Base-by-base conservation (phyloP, 2,329 filamentous ascomycete species). In the Alternaria conjuncta region DNA sequence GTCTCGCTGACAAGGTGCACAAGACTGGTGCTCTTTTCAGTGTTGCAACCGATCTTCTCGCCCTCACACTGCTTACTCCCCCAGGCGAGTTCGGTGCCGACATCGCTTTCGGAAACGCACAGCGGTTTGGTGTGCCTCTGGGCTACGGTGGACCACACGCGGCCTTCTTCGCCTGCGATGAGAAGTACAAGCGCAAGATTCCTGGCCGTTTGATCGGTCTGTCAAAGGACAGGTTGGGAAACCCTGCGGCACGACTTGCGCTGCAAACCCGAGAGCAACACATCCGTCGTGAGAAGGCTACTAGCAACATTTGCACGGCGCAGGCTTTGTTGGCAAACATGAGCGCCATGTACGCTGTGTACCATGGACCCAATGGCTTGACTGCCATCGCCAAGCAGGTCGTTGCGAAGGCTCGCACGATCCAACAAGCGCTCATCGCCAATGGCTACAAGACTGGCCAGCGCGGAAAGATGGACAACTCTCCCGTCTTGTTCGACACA, bases 281-380 rank as follows among this genome's bases (percentile, higher is more conserved):
- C 79, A 97, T 98, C 78, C 88, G 95, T 69, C 88, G 95, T 75
- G 95, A 98, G 80, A 97, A 97, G 86, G 95, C 95, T 2, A 98
- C 95, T 2, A 97, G 94, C 84, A 98, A 98, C 77, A 94, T 97
- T 63, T 98, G 95, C 84, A 98, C 95, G 2, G 94, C 95, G 2
- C 95, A 98, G 82, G 95, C 95, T 9, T 84, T 98, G 25, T 85
- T 97, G 55, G 95, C 95, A 41, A 98, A 98, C 80, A 97, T 97
- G 93, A 95, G 89, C 71, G 93, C 94, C 58, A 91, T 97, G 83
- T 98, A 97, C 77, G 94, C 94, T 56, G 86, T 97, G 57, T 98
- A 97, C 80, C 95, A 98, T 78, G 95, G 95, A 4, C 95, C 95
- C 1, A 81, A 89, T 57, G 94, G 94, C 18, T 83, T 98, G 55